These are phyloP conservation scores for Onygena corvina DNA, from an alignment of 2,329 filamentous ascomycete genomes.

Conservation along the genomic window DNA sequence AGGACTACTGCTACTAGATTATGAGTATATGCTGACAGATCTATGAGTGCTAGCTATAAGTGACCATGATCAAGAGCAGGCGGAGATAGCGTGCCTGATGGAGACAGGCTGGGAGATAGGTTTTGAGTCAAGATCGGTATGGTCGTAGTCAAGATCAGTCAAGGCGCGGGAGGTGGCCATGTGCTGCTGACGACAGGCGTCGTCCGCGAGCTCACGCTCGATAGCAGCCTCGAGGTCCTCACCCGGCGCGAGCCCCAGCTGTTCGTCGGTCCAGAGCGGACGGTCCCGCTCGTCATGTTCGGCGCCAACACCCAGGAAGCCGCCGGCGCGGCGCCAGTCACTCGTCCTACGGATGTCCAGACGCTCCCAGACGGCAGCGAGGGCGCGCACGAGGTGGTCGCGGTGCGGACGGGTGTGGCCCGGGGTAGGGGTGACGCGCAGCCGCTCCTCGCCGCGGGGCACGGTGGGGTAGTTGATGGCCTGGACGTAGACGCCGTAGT, in stretches of 20 bases:
- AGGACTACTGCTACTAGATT: neutral
- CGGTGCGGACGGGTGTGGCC: slow-evolving; percentile 78
- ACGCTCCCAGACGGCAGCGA: slow-evolving; percentile 79
- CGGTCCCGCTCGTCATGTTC: slow-evolving; percentile 43
- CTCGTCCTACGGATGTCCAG: slow-evolving; percentile 85
- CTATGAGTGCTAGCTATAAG: too few species aligned
- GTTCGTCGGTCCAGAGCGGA: slow-evolving; percentile 84
- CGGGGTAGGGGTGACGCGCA: slow-evolving; percentile 90
- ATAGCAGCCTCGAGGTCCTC: slow-evolving; percentile 50
- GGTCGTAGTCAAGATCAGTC: too few species aligned
- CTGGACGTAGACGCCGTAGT: slow-evolving; percentile 93
- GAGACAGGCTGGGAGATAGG: too few species aligned
- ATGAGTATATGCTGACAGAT: neutral
- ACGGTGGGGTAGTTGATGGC: slow-evolving; percentile 99
- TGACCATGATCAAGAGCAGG: neutral
- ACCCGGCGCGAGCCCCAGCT: slow-evolving; percentile 57
- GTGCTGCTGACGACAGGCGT: slow-evolving; percentile 12
- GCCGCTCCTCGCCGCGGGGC: slow-evolving; percentile 90
- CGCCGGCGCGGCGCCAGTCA: slow-evolving; percentile 81
- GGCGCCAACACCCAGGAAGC: slow-evolving; percentile 88
- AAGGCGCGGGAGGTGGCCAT: too few species aligned
- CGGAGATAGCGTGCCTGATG: neutral
- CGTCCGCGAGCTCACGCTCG: slow-evolving; percentile 29
- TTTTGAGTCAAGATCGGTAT: too few species aligned
- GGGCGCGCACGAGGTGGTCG: slow-evolving; percentile 68